These are phyloP conservation scores for Colletotrichum tropicicola DNA, from an alignment of 2,329 filamentous ascomycete species.

Conservation along the genomic window DNA sequence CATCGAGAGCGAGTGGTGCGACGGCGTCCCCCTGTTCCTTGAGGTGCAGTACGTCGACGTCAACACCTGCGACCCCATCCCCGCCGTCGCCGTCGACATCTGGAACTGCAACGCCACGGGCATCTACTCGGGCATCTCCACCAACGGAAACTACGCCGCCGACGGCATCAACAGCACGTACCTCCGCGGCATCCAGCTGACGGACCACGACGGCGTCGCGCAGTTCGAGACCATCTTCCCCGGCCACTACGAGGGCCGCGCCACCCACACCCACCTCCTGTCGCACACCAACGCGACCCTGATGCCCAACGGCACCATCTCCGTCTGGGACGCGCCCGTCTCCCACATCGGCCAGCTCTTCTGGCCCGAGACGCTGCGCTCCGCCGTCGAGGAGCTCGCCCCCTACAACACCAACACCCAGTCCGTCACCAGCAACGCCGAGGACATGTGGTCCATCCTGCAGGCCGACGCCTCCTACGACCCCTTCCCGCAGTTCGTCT, in stretches of 20 bases:
- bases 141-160: slow-evolving; percentile 35
- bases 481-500: slow-evolving; percentile 66
- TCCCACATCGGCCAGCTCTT: slow-evolving; percentile 73
- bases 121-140: slow-evolving; percentile 48
- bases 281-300: slow-evolving; percentile 48
- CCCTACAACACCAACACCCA: slow-evolving; percentile 60
- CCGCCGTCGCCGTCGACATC: slow-evolving; percentile 33
- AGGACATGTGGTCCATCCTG: slow-evolving; percentile 53
- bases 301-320: slow-evolving; percentile 43
- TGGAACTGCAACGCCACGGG: slow-evolving; percentile 46
- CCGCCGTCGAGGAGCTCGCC: slow-evolving; percentile 54
- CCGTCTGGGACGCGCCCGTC: slow-evolving; percentile 45
- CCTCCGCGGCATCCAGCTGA: slow-evolving; percentile 48
- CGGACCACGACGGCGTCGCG: slow-evolving; percentile 51
- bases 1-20: slow-evolving; percentile 46
- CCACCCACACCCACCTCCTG: slow-evolving; percentile 57
- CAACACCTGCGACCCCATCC: slow-evolving; percentile 33
- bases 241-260: slow-evolving; percentile 53
- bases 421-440: slow-evolving; percentile 57
- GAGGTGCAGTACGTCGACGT: slow-evolving; percentile 36
- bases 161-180: slow-evolving; percentile 40
- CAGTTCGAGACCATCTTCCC: slow-evolving; percentile 54
- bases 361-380: slow-evolving; percentile 67
- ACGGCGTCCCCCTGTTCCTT: slow-evolving; percentile 51
- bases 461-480: slow-evolving; percentile 54